Conservation (phyloP, 179 eudicot species). For the Beta macrorhiza region DNA sequence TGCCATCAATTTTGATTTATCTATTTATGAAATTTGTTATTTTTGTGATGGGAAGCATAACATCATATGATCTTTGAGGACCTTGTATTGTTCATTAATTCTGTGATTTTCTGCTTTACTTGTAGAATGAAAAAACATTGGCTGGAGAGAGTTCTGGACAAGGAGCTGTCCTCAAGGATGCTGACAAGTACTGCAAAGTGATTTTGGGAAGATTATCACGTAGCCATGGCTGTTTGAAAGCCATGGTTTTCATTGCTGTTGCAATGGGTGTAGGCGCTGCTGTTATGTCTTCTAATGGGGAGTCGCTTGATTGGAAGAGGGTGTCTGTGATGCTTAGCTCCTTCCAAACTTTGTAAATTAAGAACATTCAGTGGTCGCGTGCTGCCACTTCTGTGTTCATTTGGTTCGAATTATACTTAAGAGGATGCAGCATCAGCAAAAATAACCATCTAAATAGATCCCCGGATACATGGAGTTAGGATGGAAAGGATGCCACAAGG, state of each 20-base stretch:
- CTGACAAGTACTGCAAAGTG: conserved; percentile 71
- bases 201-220: conserved; percentile 57
- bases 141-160: conserved; percentile 44
- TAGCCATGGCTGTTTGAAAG: conserved; percentile 59
- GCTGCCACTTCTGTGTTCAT: not conserved
- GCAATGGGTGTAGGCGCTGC: conserved; percentile 50
- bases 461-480: conserved; percentile 22
- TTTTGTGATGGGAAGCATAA: not conserved
- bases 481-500: conserved; percentile 14
- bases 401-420: conserved; percentile 1
- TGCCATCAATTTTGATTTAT: not conserved
- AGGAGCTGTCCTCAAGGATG: conserved; percentile 50
- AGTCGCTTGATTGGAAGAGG: conserved; percentile 53
- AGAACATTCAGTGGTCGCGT: not conserved
- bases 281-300: conserved; percentile 43
- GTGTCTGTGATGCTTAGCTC: conserved; percentile 52
- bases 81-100: not conserved
- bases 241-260: conserved; percentile 35
- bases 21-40: no score
- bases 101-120: conserved; percentile 2
- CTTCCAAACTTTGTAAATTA: conserved; percentile 37
- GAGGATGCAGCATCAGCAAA: conserved; percentile 20
- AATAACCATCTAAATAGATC: conserved; percentile 29
- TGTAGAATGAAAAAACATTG: conserved; percentile 60
- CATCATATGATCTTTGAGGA: not conserved